Base-by-base conservation (phyloP, 2,329 filamentous ascomycete genomes). In the Colletotrichum simmondsii region DNA sequence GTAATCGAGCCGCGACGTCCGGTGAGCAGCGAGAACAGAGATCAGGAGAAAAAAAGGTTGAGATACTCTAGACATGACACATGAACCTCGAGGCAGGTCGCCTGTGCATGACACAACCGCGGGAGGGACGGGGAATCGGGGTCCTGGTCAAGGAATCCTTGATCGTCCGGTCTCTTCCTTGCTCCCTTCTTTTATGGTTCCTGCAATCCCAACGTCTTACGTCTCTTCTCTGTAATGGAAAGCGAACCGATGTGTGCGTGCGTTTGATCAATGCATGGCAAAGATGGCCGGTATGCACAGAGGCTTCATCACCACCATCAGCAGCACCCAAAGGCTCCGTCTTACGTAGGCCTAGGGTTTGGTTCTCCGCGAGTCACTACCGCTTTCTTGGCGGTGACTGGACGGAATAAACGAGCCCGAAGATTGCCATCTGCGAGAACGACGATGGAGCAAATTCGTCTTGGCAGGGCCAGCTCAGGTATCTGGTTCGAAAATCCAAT, bases 141-240 rank as follows among this genome's bases (percentile, higher is more conserved):
- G 37, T 35, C 54, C 35, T 65, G 56, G 59, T 56, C 49, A 37
- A 24, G 71, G 71, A 61, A 22, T 68, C 66, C 71, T 57, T 71
- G 66, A 54, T 71, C 71, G 57, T 72, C 71, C 49, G 37, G 71
- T 72, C 42, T 72, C 19, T 66, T 66, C 49, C 42, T 30, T 49
- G 53, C 30, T 22, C 49, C 63, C 63, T 58, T 52, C 49, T 49
- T n/a, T 49, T 71, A 42, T 42, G n/a, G 26, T 61, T 30, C 60
- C 54, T 70, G 65, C 66, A 49, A 72, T 61, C 71, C 71, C 66
- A 72, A 70, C 60, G 56, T 72, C 46, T 65, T 72, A 35, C 59
- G 60, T 70, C 71, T 68, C 60, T 65, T 72, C 60, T 65, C 32
- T 61, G 22, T 60, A 22, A 30, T 54, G 28, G 65, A 56, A 52